phyloP scores from a whole-genome alignment of 2,329 filamentous ascomycete genomes.

The Calonectria hawksworthii region DNA sequence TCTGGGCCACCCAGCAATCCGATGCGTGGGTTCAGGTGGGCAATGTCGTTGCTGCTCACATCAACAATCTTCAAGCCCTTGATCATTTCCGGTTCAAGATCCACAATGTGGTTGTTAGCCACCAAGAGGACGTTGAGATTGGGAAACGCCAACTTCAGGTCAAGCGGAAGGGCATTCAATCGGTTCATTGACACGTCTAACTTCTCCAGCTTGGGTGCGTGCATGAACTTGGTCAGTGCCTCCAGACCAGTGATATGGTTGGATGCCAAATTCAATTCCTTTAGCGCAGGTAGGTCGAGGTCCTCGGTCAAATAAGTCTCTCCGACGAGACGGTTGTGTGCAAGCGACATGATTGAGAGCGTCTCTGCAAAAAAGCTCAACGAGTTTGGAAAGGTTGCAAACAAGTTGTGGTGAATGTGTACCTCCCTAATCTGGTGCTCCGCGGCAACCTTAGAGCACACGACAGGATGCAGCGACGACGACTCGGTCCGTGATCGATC shows the following conservation, averaged over 20 bases:
- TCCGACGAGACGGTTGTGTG: slow-evolving; percentile 79
- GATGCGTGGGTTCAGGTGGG: slow-evolving; percentile 83
- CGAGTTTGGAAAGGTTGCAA: slow-evolving; percentile 78
- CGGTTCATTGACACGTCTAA: slow-evolving; percentile 88
- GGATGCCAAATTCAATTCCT: slow-evolving; percentile 80
- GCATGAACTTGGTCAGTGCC: slow-evolving; percentile 74
- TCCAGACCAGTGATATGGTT: slow-evolving; percentile 81
- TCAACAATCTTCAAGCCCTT: slow-evolving; percentile 75
- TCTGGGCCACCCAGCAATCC: slow-evolving; percentile 79
- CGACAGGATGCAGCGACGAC: slow-evolving; percentile 70
- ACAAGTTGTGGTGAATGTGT: slow-evolving; percentile 82
- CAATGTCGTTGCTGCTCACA: slow-evolving; percentile 87
- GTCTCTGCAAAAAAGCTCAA: slow-evolving; percentile 80
- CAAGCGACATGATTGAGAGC: slow-evolving; percentile 79
- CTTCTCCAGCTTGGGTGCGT: slow-evolving; percentile 81
- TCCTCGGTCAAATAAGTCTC: slow-evolving; percentile 75
- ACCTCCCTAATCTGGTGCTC: slow-evolving; percentile 68
- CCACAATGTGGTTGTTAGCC: slow-evolving; percentile 83
- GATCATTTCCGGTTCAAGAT: slow-evolving; percentile 80
- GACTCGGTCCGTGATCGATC: slow-evolving; percentile 79
- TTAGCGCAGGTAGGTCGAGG: slow-evolving; percentile 79
- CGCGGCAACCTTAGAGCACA: slow-evolving; percentile 68
- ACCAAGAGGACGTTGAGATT: slow-evolving; percentile 78
- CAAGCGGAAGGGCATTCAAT: slow-evolving; percentile 76
- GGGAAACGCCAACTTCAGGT: slow-evolving; percentile 77